Evolutionary conservation across 1,284 basidiomycete genomes (phyloP).

Genomic region (Ceratobasidium sp.): DNA sequence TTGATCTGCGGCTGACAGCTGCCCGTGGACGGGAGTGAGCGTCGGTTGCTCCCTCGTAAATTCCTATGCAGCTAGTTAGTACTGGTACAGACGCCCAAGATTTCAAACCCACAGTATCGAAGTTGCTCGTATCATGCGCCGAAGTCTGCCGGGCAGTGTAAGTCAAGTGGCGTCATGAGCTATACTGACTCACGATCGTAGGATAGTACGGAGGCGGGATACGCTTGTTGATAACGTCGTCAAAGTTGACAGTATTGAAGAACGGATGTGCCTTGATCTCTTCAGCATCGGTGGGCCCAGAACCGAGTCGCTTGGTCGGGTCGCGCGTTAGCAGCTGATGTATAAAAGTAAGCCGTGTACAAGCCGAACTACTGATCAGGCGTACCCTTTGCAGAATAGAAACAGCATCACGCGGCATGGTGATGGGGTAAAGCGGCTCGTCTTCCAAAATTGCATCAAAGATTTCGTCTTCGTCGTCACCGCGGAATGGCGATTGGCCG

Average conservation of each 20-base stretch:
- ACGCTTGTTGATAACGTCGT: slow-evolving; percentile 94
- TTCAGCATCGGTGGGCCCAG: slow-evolving; percentile 91
- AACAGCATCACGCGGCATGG: slow-evolving; percentile 99
- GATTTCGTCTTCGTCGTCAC: slow-evolving; percentile 99
- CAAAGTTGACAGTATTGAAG: slow-evolving; percentile 97
- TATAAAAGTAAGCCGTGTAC: slow-evolving; percentile 40
- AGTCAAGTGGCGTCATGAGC: neutral
- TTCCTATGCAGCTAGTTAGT: slow-evolving; percentile 91
- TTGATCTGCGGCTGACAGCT: slow-evolving; percentile 91
- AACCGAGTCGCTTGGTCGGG: slow-evolving; percentile 90
- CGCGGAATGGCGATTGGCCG: slow-evolving; percentile 98
- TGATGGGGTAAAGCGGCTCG: slow-evolving; percentile 98
- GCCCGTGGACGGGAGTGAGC: slow-evolving; percentile 95
- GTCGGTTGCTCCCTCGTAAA: slow-evolving; percentile 98
- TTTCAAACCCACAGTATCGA: slow-evolving; percentile 42
- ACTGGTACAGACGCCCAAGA: neutral
- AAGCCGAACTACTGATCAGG: slow-evolving; percentile 24
- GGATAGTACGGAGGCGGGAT: slow-evolving; percentile 98
- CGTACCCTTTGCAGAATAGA: slow-evolving; percentile 90
- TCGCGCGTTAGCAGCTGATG: slow-evolving; percentile 88
- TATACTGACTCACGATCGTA: slow-evolving; percentile 72
- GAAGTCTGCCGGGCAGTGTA: slow-evolving; percentile 44
- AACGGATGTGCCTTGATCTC: slow-evolving; percentile 98
- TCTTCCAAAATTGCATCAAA: slow-evolving; percentile 99
- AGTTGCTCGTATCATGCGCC: slow-evolving; percentile 57